phyloP scores from a whole-genome alignment of 2,329 filamentous ascomycete species.

The Cladorrhinum sp. region DNA sequence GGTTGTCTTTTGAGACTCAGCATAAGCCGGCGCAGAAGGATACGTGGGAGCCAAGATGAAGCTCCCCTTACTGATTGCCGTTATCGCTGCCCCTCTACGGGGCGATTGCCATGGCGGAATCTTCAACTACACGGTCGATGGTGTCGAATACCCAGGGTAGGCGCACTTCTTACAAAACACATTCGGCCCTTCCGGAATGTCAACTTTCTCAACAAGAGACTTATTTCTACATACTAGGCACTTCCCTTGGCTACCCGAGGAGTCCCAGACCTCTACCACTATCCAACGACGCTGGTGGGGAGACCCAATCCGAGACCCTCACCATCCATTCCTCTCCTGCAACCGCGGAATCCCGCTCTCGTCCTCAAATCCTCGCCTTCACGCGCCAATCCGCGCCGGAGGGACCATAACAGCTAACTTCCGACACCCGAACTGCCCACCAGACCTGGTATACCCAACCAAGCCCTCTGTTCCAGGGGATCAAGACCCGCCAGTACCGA shows the following conservation, averaged over 20 bases:
- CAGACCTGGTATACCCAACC: background rate
- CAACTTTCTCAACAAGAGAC: background rate
- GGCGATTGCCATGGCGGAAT: conserved; percentile 1
- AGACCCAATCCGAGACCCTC: conserved; percentile 5
- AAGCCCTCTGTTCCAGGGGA: background rate
- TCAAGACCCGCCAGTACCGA: background rate
- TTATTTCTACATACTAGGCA: background rate
- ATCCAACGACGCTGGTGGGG: conserved; percentile 11
- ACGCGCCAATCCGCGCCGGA: conserved; percentile 3
- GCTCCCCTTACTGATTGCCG: background rate
- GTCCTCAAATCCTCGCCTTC: background rate
- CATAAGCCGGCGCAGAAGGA: too few species aligned
- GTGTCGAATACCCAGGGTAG: conserved; percentile 5
- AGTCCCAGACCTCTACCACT: background rate
- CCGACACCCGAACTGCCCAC: conserved; percentile 4
- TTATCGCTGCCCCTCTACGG: background rate
- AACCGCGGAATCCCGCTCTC: conserved; percentile 10
- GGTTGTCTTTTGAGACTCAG: too few species aligned
- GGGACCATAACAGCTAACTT: conserved; percentile 4
- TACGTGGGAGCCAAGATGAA: background rate
- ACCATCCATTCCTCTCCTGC: conserved; percentile 10
- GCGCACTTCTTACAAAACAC: background rate
- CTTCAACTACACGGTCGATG: conserved; percentile 12
- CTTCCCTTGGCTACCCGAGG: background rate
- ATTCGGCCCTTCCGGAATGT: too few species aligned